Evolutionary conservation across 192 early-diverging fungal genomes (phyloP).

Genomic region (Linnemannia schmuckeri): DNA sequence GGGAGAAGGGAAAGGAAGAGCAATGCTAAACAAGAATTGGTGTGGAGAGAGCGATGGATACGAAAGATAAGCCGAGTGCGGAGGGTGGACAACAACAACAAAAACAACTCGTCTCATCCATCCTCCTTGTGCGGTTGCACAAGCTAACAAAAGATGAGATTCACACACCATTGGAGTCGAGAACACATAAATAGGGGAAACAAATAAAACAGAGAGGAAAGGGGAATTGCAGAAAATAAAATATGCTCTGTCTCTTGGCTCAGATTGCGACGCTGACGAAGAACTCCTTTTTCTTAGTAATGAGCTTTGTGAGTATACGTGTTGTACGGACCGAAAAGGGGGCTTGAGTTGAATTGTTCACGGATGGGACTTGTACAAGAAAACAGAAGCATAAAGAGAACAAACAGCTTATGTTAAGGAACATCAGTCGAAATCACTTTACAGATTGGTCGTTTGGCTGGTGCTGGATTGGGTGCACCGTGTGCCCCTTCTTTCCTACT

Average conservation of each 20-base stretch:
- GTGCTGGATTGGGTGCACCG: no score
- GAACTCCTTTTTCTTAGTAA: background rate
- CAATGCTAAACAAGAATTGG: background rate
- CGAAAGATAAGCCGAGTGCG: background rate
- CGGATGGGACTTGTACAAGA: no score
- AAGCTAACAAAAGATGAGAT: background rate
- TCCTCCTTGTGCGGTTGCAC: background rate
- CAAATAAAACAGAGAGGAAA: background rate
- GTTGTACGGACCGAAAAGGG: no score
- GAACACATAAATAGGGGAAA: background rate
- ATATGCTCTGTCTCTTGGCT: background rate
- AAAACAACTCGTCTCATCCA: background rate
- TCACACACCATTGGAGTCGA: background rate
- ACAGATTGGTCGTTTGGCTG: no score
- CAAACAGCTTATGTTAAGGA: no score
- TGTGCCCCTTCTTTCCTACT: no score
- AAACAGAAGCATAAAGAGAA: no score
- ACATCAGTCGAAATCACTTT: no score
- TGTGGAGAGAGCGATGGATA: background rate
- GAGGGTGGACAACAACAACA: background rate
- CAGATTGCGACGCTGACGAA: background rate
- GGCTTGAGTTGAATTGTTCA: no score
- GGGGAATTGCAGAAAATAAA: background rate
- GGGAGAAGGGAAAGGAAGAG: background rate
- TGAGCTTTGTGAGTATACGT: no score